Base-by-base conservation (phyloP, 2,329 filamentous ascomycete species). In the Ophiostoma sp. region DNA sequence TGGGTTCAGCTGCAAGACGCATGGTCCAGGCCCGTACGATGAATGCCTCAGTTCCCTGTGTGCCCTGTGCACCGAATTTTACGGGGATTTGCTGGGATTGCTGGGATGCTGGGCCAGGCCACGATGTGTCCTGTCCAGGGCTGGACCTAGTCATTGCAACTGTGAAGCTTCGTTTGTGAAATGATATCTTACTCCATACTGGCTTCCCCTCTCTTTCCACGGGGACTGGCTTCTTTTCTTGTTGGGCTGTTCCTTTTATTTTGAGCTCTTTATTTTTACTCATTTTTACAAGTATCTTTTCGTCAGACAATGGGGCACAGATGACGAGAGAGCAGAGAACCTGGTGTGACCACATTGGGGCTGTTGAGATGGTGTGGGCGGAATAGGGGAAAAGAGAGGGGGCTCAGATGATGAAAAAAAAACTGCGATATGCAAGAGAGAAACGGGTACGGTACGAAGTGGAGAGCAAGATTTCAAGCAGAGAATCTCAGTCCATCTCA, bases 301-400 rank as follows among this genome's bases (percentile, higher is more conserved):
- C 28, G 68, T 57, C 4, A 57, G 48, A 45, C 48, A 55, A 70
- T 28, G 36, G 19, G 36, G 63, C 71, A 36, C 33, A 15, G 71
- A 63, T 69, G 63, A 52, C 63, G 39, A 72, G 48, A 59, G 61
- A 48, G 19, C n/a, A 72, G 48, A 59, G 48, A 68, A 39, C 31
- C 39, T 33, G 70, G 64, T 61, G 63, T 59, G 63, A 61, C 71
- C 17, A 55, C 22, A 72, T 39, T 39, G 71, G 36, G 63, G 52
- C 25, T 11, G 15, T 68, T 45, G 3, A 57, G 71, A 31, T 68
- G 71, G 61, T 63, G 50, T 48, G 50, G 57, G 39, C 36, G 19
- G 15, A 59, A 48, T 50, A 55, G 63, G 61, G 71, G 61, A 25
- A 36, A 57, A 50, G 61, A 68, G 50, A 59, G 19, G 25, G 61